A percentile compares a stretch with the other conserved stretches of the same genome.
Conservation (phyloP, 306 rosid genomes). For the Cyclanthera cordifolia region DNA sequence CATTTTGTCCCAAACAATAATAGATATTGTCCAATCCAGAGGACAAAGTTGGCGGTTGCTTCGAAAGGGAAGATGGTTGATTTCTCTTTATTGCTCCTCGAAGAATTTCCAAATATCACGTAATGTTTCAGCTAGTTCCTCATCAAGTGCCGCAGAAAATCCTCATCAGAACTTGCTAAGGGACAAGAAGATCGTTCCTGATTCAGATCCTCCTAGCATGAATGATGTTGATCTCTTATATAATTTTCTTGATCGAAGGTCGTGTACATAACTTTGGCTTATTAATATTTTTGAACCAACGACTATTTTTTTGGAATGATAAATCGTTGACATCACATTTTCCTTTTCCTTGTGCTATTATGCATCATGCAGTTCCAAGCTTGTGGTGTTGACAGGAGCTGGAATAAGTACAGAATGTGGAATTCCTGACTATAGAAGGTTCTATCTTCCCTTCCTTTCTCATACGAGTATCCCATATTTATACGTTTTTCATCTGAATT, state of each 20-base stretch:
- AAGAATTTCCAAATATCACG: conserved; percentile 45
- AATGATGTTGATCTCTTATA: conserved; percentile 51
- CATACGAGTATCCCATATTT: background rate
- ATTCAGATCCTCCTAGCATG: conserved; percentile 74
- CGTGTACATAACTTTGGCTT: background rate
- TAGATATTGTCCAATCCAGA: conserved; percentile 29
- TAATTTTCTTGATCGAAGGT: conserved; percentile 66
- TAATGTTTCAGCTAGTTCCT: conserved; percentile 32
- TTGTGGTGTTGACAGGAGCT: conserved; percentile 73
- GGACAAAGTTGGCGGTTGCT: conserved; percentile 24
- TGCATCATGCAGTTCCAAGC: conserved; percentile 44
- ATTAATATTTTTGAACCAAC: conserved; percentile 3
- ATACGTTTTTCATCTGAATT: background rate
- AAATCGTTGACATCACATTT: background rate
- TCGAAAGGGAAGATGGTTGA: conserved; percentile 24
- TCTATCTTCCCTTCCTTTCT: conserved; percentile 11
- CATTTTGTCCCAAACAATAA: background rate
- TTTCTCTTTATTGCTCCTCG: conserved; percentile 25
- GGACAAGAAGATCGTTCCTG: conserved; percentile 57
- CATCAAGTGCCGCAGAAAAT: conserved; percentile 23
- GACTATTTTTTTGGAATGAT: too few relatives aligned
- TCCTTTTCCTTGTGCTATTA: background rate
- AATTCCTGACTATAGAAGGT: conserved; percentile 96
- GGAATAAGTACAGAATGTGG: conserved; percentile 97
- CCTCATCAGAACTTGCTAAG: conserved; percentile 23